These are phyloP conservation scores for Lodderomyces metapsilosis DNA, from an alignment of 1,139 yeast species.

Conservation along the genomic window DNA sequence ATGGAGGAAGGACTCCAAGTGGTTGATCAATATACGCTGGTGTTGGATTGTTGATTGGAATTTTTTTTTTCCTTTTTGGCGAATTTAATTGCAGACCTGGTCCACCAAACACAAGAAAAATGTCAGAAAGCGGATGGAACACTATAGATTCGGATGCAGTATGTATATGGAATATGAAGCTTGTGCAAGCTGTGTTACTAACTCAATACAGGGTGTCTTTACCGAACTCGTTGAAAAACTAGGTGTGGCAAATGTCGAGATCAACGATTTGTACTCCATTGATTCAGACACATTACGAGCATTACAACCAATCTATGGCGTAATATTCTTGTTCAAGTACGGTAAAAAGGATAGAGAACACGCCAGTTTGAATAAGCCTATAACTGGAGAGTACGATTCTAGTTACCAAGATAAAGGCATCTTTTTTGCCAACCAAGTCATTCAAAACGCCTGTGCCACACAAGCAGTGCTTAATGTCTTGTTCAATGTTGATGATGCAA, in stretches of 20 bases:
- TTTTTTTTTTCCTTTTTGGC: no score
- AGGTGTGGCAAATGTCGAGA: slow-evolving; percentile 55
- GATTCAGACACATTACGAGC: slow-evolving; percentile 46
- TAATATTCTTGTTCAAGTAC: slow-evolving; percentile 64
- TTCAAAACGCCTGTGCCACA: slow-evolving; percentile 76
- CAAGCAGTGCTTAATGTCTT: slow-evolving; percentile 67
- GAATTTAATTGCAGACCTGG: no score
- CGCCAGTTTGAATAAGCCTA: slow-evolving; percentile 31
- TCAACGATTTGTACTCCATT: slow-evolving; percentile 59
- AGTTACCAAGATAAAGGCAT: slow-evolving; percentile 36
- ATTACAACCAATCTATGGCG: slow-evolving; percentile 54
- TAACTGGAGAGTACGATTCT: slow-evolving; percentile 46
- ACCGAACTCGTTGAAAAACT: slow-evolving; percentile 61
- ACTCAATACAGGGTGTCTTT: slow-evolving; percentile 57
- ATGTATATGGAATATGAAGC: no score
- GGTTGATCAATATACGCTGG: background rate
- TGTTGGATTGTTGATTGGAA: no score
- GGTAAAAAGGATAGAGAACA: slow-evolving; percentile 36
- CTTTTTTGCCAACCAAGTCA: slow-evolving; percentile 66
- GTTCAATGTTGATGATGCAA: slow-evolving; percentile 37
- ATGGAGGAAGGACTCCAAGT: background rate
- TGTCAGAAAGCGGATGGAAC: slow-evolving; percentile 51
- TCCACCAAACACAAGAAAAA: slow-evolving; percentile 1
- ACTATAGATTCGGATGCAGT: slow-evolving; percentile 72
- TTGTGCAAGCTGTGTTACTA: no score